Percentiles rank a stretch among this genome's conserved stretches.
phyloP scores from a whole-genome alignment of 345 rosid genomes.

The Nasturtium officinale region DNA sequence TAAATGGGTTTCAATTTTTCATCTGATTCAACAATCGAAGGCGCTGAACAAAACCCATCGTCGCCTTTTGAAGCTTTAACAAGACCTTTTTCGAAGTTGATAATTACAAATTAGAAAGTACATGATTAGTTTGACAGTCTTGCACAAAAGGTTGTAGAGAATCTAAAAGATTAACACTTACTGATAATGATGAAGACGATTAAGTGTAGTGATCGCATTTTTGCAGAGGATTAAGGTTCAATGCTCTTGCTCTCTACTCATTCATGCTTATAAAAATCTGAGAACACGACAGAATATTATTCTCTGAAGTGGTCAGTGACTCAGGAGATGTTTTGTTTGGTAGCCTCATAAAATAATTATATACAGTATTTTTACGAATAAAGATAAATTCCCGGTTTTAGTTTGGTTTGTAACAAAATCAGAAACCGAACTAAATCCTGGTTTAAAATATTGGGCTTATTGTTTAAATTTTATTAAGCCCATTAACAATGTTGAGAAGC shows the following conservation, averaged over 20 bases:
- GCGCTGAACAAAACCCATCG: conserved; percentile 78
- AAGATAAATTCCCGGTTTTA: not conserved
- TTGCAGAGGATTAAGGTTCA: conserved; percentile 29
- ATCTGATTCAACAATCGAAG: conserved; percentile 48
- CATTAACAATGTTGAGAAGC: not conserved
- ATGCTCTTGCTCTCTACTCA: not conserved
- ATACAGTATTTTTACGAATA: not conserved
- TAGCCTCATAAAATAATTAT: conserved; percentile 21
- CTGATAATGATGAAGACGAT: conserved; percentile 30
- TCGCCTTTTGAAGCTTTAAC: conserved; percentile 43
- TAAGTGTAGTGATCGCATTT: conserved; percentile 36
- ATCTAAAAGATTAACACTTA: conserved; percentile 6
- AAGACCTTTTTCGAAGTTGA: conserved; percentile 43
- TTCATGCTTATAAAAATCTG: conserved; percentile 12
- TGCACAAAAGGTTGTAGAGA: not conserved
- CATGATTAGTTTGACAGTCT: conserved; percentile 9
- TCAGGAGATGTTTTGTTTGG: conserved; percentile 31
- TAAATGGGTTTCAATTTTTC: conserved; percentile 56
- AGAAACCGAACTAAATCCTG: not conserved
- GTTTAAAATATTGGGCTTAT: conserved; percentile 8
- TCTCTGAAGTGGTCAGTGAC: conserved; percentile 29
- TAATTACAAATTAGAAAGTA: not conserved
- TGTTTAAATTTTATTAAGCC: conserved; percentile 1
- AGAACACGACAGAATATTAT: conserved; percentile 35
- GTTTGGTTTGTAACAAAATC: not conserved